Conservation (phyloP, 2,329 filamentous ascomycete species). For the Phyllosticta citrichinensis region DNA sequence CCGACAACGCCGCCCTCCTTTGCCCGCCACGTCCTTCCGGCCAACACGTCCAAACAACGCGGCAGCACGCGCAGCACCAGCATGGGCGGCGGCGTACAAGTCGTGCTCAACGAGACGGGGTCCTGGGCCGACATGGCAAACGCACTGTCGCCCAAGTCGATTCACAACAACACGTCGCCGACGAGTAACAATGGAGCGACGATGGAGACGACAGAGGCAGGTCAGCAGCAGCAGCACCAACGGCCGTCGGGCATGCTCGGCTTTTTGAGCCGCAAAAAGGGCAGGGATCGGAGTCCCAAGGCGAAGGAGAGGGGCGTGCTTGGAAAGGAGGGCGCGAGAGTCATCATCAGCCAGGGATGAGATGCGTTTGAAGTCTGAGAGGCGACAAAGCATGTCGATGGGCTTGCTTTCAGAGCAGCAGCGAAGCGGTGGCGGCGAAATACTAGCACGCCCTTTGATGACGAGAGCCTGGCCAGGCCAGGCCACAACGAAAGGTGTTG, state of each 20-base stretch:
- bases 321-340: constrained; percentile 84
- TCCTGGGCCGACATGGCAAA: constrained; percentile 88
- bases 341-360: constrained; percentile 37
- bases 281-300: constrained; percentile 83
- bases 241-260: constrained; percentile 74
- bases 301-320: constrained; percentile 87
- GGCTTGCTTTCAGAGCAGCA: not conserved
- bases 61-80: constrained; percentile 62
- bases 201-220: not conserved
- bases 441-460: too few species aligned
- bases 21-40: constrained; percentile 22
- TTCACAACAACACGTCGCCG: not conserved
- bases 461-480: too few species aligned
- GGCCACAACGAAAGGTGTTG: too few species aligned
- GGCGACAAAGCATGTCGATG: not conserved
- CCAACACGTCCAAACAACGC: constrained; percentile 36
- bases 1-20: constrained; percentile 19
- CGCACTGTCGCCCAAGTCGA: constrained; percentile 56
- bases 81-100: constrained; percentile 75
- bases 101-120: constrained; percentile 78
- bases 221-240: constrained; percentile 21
- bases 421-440: too few species aligned
- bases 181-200: constrained; percentile 17
- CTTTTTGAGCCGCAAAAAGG: constrained; percentile 82
- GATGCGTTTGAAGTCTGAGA: not conserved